Evolutionary conservation across 495 filamentous ascomycete species (phyloP).

Genomic region (Penicillium robsamsonii): DNA sequence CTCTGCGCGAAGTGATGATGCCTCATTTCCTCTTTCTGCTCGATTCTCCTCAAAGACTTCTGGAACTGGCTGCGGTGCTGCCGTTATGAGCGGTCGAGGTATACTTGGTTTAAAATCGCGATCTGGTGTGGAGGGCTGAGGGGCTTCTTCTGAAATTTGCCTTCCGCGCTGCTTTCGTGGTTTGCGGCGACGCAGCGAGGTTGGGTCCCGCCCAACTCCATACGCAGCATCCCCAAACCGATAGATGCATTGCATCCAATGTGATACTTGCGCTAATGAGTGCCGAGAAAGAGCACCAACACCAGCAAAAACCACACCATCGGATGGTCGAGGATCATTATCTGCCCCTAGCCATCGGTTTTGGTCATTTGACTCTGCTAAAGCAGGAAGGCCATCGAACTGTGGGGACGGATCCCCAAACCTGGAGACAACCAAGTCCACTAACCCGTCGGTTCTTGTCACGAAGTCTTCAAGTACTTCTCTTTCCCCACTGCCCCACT

Average conservation of each 20-base stretch:
- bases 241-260: slow-evolving; percentile 84
- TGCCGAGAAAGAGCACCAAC: slow-evolving; percentile 62
- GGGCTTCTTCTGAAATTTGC: slow-evolving; percentile 9
- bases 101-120: slow-evolving; percentile 40
- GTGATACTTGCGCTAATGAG: slow-evolving; percentile 64
- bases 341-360: slow-evolving; percentile 65
- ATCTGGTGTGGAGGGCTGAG: slow-evolving; percentile 25
- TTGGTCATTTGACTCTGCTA: slow-evolving; percentile 10
- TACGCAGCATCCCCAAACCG: slow-evolving; percentile 74
- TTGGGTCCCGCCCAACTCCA: slow-evolving; percentile 73
- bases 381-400: slow-evolving; percentile 10
- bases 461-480: slow-evolving; percentile 87
- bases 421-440: slow-evolving; percentile 82
- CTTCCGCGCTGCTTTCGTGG: slow-evolving; percentile 29
- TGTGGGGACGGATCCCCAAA: slow-evolving; percentile 59
- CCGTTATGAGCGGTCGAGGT: slow-evolving; percentile 44
- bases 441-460: slow-evolving; percentile 57
- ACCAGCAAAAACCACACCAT: slow-evolving; percentile 83
- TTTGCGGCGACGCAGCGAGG: slow-evolving; percentile 50
- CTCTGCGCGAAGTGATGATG: slow-evolving; percentile 21
- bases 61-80: slow-evolving; percentile 23
- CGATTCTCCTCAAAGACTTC: slow-evolving; percentile 12
- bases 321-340: slow-evolving; percentile 59
- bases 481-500: slow-evolving; percentile 85
- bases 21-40: slow-evolving; percentile 16